Evolutionary conservation across 495 filamentous ascomycete genomes (phyloP).

Genomic region (Penicillium cataractarum): DNA sequence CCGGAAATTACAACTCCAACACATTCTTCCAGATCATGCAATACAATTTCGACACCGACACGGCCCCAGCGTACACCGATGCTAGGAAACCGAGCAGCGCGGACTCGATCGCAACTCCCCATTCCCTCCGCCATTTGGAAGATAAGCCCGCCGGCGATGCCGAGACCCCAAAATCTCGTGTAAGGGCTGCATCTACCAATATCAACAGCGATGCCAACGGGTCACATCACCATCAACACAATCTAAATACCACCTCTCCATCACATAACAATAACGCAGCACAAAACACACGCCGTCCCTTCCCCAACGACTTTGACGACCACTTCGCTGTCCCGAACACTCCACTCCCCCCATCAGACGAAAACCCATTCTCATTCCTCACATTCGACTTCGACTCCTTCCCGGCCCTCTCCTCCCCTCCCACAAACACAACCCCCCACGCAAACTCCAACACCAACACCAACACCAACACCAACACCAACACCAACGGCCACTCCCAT

Average conservation of each 20-base stretch:
- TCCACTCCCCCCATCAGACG: neutral
- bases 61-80: constrained; percentile 11
- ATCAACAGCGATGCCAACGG: constrained; percentile 1
- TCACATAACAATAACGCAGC: constrained; percentile 5
- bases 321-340: constrained; percentile 24
- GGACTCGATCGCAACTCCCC: constrained; percentile 14
- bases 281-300: constrained; percentile 25
- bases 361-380: constrained; percentile 29
- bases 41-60: constrained; percentile 27
- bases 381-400: constrained; percentile 36
- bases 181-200: constrained; percentile 9
- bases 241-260: constrained; percentile 8
- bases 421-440: neutral
- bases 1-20: constrained; percentile 30
- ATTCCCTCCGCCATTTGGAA: neutral
- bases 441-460: neutral
- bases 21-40: constrained; percentile 45
- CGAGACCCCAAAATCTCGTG: neutral
- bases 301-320: constrained; percentile 36
- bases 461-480: neutral
- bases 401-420: constrained; percentile 18
- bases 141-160: neutral
- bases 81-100: constrained; percentile 25
- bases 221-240: constrained; percentile 1
- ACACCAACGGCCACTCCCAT: no score